A percentile compares a stretch with the other conserved stretches of the same genome.
phyloP scores from a whole-genome alignment of 2,329 filamentous ascomycete species.

The Pyricularia grisea region DNA sequence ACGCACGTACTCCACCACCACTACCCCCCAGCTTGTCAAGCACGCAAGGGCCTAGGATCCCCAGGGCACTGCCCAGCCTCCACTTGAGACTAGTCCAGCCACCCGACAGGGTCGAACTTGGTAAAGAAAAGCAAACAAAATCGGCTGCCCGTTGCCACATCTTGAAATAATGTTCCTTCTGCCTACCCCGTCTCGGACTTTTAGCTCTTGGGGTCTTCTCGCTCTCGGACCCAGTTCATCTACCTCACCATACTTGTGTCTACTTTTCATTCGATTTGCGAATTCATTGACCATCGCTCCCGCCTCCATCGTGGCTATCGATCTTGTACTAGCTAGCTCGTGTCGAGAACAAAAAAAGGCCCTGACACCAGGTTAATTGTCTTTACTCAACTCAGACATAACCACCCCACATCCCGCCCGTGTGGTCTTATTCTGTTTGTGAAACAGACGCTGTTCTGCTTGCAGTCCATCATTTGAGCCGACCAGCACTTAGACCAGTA shows the following conservation, averaged over 20 bases:
- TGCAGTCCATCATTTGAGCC: neutral
- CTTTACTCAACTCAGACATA: neutral
- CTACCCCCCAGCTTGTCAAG: neutral
- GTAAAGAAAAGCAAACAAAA: neutral
- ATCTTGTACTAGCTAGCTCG: too few species aligned
- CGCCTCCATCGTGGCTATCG: too few species aligned
- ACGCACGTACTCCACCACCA: neutral
- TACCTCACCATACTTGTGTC: neutral
- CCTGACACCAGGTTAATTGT: neutral
- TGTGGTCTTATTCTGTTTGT: neutral
- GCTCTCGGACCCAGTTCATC: neutral
- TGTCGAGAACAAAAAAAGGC: too few species aligned
- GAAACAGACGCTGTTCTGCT: neutral
- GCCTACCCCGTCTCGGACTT: neutral
- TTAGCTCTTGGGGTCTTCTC: neutral
- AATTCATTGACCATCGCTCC: neutral
- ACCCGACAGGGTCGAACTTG: neutral
- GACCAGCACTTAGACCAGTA: neutral
- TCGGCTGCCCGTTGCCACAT: neutral
- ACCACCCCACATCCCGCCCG: neutral
- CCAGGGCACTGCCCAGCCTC: neutral
- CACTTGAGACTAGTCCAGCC: neutral
- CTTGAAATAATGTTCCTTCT: neutral
- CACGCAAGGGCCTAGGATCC: too few species aligned
- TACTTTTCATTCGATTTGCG: neutral